Base-by-base conservation (phyloP, 2,329 filamentous ascomycete genomes). In the Pyrenochaeta sp. region DNA sequence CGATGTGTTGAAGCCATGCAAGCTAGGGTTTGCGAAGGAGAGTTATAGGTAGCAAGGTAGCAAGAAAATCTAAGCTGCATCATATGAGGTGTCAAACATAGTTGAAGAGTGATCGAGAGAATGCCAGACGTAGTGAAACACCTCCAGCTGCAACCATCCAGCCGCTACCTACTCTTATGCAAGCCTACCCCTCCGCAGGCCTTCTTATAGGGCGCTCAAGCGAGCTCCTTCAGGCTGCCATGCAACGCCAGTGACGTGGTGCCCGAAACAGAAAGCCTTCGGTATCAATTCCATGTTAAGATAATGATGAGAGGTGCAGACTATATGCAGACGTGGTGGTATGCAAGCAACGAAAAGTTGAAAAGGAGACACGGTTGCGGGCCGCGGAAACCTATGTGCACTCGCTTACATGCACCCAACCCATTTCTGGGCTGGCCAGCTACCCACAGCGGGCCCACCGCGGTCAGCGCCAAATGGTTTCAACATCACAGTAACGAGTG, bases 401-500 rank as follows among this genome's bases (percentile, higher is more conserved):
- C 54, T 62, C 62, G 62, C 62, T 63, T 63, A 60, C 27, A n/a
- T 2, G 24, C 12, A 27, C 42, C 42, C 42, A 44, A 28, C 7
- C 42, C 25, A 25, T 8, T 3, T 37, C 44, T 34, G n/a, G 50
- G 48, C 42, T 52, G 48, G 50, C 50, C 36, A 48, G 25, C 37
- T 51, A 48, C 54, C 54, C 56, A 48, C 43, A 53, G 59, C 61
- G 56, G 50, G 55, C 54, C 56, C 40, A 45, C 32, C 55, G 39
- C 40, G 48, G 56, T 56, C 51, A 25, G 44, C 44, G 43, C 40
- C 59, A 55, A 34, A 54, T 37, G 19, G 47, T 54, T 50, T 50
- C 54, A 39, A 64, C 70, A 71, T 65, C 67, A 70, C 65, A 58
- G 48, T 54, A 64, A 52, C 42, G 45, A 24, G 9, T 13, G 32